Base-by-base conservation (phyloP, 495 filamentous ascomycete species). In the Amniculicola lignicola region DNA sequence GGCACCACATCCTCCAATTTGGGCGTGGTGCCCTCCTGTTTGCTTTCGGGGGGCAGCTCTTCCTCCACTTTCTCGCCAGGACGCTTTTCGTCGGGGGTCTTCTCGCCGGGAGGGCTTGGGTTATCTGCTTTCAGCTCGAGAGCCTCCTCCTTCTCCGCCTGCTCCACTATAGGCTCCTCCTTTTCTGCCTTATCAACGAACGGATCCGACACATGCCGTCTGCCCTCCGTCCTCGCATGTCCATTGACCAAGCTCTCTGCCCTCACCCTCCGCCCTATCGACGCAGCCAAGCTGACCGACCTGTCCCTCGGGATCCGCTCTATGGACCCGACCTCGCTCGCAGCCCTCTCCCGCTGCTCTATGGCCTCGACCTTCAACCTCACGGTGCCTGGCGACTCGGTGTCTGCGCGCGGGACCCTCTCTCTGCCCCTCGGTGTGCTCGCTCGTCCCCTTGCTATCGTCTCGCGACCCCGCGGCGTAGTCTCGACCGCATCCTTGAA, bases 401-500 rank as follows among this genome's bases (percentile, higher is more conserved):
- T n/a, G n/a, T n/a, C n/a, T n/a, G n/a, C n/a, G n/a, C n/a, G n/a
- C n/a, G n/a, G n/a, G n/a, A n/a, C n/a, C n/a, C n/a, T n/a, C n/a
- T n/a, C n/a, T n/a, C n/a, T n/a, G n/a, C n/a, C n/a, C n/a, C 18
- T 14, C 36, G 41, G 18, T 10, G 31, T 12, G 7, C 35, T 38
- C 5, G 6, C 37, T 16, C 9, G 6, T 10, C 16, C 6, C 37
- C 16, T 18, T 40, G 6, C 18, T 16, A 49, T 19, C 16, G 50
- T 25, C 51, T 61, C 43, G 25, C 27, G 44, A 22, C 51, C 51
- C 19, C 36, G 44, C 2, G 39, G 4, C 51, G 24, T 52, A 7
- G 58, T 40, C 6, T 15, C 38, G 21, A 49, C 29, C 22, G 52
- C 49, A 54, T 52, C 42, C 27, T 39, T 41, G 22, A 61, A 57